Evolutionary conservation across 805 yeast species (phyloP), one percentile per base, ranked within the genome.

Genomic region (Maudiozyma serrabonitensis): DNA sequence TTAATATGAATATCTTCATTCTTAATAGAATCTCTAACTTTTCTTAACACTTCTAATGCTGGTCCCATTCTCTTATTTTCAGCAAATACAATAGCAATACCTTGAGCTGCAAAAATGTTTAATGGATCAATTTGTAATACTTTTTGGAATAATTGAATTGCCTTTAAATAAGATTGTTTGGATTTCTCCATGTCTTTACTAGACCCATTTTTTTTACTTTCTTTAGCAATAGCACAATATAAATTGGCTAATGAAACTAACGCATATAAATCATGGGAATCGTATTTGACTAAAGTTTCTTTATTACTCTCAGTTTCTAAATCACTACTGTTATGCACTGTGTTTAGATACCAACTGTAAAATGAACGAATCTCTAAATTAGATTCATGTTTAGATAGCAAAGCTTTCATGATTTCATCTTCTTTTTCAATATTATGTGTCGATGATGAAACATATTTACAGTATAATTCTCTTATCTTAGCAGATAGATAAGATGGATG

Each of bases 51-150:
- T 56, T 87, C 95, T 59, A 90, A 73, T 0, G 98, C 96, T 52
- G 82, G 74, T 25, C 79, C 81, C 34, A 79, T 69, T 56, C 86
- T 82, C 56, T 82, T 82, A 59, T 82, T 83, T 60, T 91, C 97
- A 11, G 95, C 95, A 65, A 88, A 85, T 4, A 89, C 80, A 49
- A 93, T 88, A 1, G 97, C 98, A 53, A 93, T 75, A 49, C 99
- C 99, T 67, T 93, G 99, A 1, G 99, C 98, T 5, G 99, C 99
- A 70, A 83, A 93, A 1, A 90, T 91, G 63, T 91, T 87, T 56
- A 76, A 74, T 2, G 90, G 80, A 69, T 93, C 98, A 28, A 89
- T 69, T 46, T 85, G 82, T 48, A 93, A 70, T 1, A 88, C 96
- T 68, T 93, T 93, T 60, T 88, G 86, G 65, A 81, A 91, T 51